Percentiles rank a stretch among this genome's conserved stretches.
Conservation (phyloP, 441 rosid species). For the Erodium chrysanthum region DNA sequence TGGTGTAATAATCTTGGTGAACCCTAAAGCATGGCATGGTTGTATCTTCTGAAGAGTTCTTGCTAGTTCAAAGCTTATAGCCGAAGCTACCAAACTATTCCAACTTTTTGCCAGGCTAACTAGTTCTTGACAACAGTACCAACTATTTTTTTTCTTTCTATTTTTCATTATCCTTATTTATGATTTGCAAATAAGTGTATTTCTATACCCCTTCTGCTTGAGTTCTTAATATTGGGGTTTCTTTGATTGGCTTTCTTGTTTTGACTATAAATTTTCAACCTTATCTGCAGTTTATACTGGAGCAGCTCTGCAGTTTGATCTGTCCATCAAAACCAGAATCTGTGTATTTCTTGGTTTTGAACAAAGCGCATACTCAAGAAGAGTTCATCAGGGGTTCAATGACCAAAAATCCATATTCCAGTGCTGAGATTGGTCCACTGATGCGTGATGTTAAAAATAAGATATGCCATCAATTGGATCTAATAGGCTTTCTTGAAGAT, state of each 20-base stretch:
- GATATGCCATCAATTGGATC: conserved; percentile 93
- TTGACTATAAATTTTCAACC: conserved; percentile 25
- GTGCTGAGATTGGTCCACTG: conserved; percentile 97
- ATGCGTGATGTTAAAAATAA: conserved; percentile 99
- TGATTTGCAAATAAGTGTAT: neutral
- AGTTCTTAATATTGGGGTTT: neutral
- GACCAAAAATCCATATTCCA: conserved; percentile 98
- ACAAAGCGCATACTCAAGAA: conserved; percentile 98
- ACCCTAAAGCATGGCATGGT: neutral
- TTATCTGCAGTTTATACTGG: conserved; percentile 83
- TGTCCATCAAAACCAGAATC: conserved; percentile 98
- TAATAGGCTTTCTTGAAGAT: conserved; percentile 86
- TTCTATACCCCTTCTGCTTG: neutral
- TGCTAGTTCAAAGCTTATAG: neutral
- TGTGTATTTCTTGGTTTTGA: conserved; percentile 73
- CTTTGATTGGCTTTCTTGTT: conserved; percentile 6
- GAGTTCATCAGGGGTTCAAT: conserved; percentile 99
- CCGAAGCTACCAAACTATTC: neutral
- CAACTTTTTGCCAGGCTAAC: neutral
- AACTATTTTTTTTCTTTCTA: neutral
- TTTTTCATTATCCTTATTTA: neutral
- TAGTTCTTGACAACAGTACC: neutral
- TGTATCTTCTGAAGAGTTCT: neutral
- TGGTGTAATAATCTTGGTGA: neutral
- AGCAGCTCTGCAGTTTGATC: conserved; percentile 99